Base-by-base conservation (phyloP, 164 flowering plant species). In the Vitis vinifera region DNA sequence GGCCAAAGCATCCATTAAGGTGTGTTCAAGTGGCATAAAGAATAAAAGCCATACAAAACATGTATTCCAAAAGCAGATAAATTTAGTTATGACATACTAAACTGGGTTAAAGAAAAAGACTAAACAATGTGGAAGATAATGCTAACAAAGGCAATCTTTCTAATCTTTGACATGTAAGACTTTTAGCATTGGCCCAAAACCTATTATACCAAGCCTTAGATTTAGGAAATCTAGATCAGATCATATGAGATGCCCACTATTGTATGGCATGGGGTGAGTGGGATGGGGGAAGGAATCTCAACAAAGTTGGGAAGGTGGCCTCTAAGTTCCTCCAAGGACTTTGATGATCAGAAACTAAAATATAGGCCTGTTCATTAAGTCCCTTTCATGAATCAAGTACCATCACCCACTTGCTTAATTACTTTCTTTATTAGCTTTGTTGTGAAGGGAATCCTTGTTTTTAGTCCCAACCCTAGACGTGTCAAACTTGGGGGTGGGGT, bases 241-340 rank as follows among this genome's bases (percentile, higher is more conserved):
- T 66, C 66, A 73, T 31, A 65, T 59, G 37, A 65, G 70, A 70
- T 75, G 77, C 70, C 66, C 72, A 69, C 69, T 63, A 62, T 2
- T 50, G 49, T 1, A 30, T 29, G 56, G 70, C 14, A 48, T 63
- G 31, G 14, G 64, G 13, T 11, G 49, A 15, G 23, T n/a, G 51
- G 51, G 65, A 47, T 66, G 14, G 30, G n/a, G 14, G 17, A 17
- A 13, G 60, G 77, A 69, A 75, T 75, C 77, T 70, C 51, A 37
- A 44, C 48, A 52, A 69, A 58, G 53, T 59, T 61, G 11, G 55
- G 66, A 65, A 59, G 65, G 69, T 55, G 73, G 57, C 62, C 51
- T 31, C 49, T 44, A 53, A 66, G 65, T 55, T 68, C 48, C 30
- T 60, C 63, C 51, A 72, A 60, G 70, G 68, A 67, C 70, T 51